Percentiles rank a stretch among this genome's conserved stretches.
Evolutionary conservation across 208 protist species (phyloP).

Genomic region (Trypanosoma lewisi): DNA sequence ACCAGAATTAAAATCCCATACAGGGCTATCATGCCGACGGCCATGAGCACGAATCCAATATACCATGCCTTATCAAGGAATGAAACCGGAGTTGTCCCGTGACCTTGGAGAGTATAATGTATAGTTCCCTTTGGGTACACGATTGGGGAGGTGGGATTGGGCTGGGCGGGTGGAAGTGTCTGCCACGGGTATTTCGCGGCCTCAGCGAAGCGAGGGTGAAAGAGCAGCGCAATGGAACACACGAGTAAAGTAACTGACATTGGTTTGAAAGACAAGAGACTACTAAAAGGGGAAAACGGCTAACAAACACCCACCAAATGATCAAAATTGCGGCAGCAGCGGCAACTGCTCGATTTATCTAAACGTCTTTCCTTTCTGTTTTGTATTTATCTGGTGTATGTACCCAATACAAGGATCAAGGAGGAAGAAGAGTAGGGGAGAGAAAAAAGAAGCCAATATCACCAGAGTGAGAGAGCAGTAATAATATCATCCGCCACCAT

Average conservation of each 20-base stretch:
- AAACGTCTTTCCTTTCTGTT: no score
- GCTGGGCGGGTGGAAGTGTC: neutral
- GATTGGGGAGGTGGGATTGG: neutral
- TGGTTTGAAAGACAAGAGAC: neutral
- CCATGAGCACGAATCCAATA: constrained; percentile 4
- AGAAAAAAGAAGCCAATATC: no score
- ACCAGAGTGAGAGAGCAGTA: no score
- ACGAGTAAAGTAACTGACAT: neutral
- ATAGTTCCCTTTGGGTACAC: constrained; percentile 4
- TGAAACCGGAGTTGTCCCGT: neutral
- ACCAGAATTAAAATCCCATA: neutral
- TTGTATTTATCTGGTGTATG: no score
- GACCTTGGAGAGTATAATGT: neutral
- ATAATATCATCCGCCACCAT: no score
- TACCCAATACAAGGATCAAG: no score
- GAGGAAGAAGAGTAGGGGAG: no score
- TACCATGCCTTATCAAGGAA: neutral
- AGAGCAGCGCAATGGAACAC: neutral
- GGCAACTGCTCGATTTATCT: no score
- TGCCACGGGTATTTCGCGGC: neutral
- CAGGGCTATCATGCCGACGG: neutral
- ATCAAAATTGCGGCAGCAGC: no score
- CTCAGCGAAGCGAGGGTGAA: neutral
- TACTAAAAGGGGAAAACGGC: no score
- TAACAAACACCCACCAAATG: no score